These are phyloP conservation scores for Tetrapyrgos nigripes DNA, from an alignment of 1,284 basidiomycete genomes.

Conservation along the genomic window DNA sequence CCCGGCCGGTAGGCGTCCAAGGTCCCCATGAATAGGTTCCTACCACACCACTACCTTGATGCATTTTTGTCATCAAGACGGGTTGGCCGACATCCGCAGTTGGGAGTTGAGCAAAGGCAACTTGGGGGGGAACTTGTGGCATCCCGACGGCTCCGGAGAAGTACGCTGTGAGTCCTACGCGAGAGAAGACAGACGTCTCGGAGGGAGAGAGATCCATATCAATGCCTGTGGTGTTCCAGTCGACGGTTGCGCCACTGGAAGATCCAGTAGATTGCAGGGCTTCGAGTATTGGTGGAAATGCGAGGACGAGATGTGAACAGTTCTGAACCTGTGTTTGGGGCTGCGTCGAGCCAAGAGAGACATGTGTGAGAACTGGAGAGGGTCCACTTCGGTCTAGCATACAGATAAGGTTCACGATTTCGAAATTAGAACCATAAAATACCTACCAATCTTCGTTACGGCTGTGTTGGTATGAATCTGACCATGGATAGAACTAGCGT, in stretches of 20 bases:
- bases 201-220: constrained; percentile 2
- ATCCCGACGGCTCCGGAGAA: constrained; percentile 8
- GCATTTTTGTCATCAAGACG: constrained; percentile 2
- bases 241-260: no score
- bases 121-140: neutral
- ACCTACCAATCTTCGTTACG: constrained; percentile 12
- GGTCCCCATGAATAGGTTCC: constrained; percentile 9
- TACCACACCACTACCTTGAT: constrained; percentile 2
- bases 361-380: constrained; percentile 10
- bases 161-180: constrained; percentile 11
- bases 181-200: constrained; percentile 1
- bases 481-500: constrained; percentile 3
- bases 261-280: constrained; percentile 5
- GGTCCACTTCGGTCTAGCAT: no score
- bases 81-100: neutral
- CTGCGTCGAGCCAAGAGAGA: no score
- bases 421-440: neutral
- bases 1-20: no score
- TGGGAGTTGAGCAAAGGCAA: constrained; percentile 4
- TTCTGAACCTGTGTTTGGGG: neutral
- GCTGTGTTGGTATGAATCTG: constrained; percentile 8
- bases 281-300: constrained; percentile 11
- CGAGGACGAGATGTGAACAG: constrained; percentile 11
- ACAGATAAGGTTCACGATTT: no score
- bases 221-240: no score